Conservation (phyloP, 2,329 filamentous ascomycete genomes). For the Penicillium sp. region DNA sequence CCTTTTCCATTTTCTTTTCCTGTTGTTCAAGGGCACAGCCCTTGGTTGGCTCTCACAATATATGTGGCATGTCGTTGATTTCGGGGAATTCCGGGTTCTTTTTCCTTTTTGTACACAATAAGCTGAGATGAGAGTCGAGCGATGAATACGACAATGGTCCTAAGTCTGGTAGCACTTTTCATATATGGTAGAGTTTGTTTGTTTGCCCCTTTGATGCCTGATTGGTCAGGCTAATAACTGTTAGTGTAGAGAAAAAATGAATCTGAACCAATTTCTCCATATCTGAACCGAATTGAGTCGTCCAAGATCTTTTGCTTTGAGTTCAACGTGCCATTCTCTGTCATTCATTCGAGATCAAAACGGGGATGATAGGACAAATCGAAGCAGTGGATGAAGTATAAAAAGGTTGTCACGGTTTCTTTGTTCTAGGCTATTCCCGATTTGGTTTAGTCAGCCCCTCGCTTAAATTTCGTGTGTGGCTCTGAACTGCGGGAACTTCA, state of each 20-base stretch:
- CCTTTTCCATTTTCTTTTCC: not conserved
- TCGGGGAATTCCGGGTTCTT: too few species aligned
- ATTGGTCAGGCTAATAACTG: not conserved
- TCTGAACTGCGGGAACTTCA: conserved; percentile 27
- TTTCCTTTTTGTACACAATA: not conserved
- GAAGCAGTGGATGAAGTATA: not conserved
- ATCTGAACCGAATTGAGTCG: not conserved
- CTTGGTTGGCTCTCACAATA: not conserved
- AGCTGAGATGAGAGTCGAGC: not conserved
- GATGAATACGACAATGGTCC: not conserved
- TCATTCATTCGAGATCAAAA: not conserved
- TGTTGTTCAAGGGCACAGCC: not conserved
- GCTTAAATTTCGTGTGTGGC: conserved; percentile 49
- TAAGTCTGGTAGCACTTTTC: not conserved
- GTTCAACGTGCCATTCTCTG: not conserved
- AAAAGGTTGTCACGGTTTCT: conserved; percentile 1
- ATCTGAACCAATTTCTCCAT: not conserved
- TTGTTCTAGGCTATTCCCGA: conserved; percentile 25
- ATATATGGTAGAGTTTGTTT: not conserved
- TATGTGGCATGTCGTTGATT: not conserved
- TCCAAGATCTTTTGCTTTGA: not conserved
- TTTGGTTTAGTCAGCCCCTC: conserved; percentile 40
- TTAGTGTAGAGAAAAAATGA: not conserved
- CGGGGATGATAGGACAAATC: too few species aligned
- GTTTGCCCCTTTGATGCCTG: not conserved